Evolutionary conservation across 768 basidiomycete species (phyloP).

Genomic region (Suillus subluteus): DNA sequence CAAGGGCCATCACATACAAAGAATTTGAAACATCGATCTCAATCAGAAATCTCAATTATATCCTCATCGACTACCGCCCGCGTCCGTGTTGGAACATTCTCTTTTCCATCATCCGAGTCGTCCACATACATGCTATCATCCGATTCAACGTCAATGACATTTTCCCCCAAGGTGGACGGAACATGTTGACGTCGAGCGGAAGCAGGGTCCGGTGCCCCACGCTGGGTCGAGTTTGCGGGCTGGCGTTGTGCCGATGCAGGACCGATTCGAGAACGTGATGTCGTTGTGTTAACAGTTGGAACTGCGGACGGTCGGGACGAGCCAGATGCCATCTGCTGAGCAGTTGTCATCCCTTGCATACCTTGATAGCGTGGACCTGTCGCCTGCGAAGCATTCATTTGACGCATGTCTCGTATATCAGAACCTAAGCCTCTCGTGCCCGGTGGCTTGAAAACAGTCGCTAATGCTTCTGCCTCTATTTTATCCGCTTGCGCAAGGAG

Average conservation of each 20-base stretch:
- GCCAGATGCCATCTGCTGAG: neutral
- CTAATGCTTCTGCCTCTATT: conserved; percentile 27
- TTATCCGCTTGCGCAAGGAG: conserved; percentile 43
- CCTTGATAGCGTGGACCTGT: neutral
- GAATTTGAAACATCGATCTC: conserved; percentile 4
- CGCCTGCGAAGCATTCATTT: neutral
- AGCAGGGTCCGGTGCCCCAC: neutral
- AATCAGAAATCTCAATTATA: conserved; percentile 58
- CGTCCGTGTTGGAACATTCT: conserved; percentile 57
- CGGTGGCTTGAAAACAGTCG: conserved; percentile 6
- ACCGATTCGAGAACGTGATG: neutral
- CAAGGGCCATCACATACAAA: neutral
- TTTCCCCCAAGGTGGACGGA: conserved; percentile 11
- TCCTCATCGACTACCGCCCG: conserved; percentile 38
- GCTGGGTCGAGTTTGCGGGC: neutral
- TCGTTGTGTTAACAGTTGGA: neutral
- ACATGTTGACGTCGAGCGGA: neutral
- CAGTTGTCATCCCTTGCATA: neutral
- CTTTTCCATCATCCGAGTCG: conserved; percentile 54
- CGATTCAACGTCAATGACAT: conserved; percentile 46
- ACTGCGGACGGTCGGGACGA: neutral
- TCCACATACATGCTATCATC: conserved; percentile 39
- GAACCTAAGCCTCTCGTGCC: neutral
- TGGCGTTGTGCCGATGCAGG: neutral
- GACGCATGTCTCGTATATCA: neutral